Evolutionary conservation across 768 basidiomycete genomes (phyloP).

Genomic region (Lactarius quietus): DNA sequence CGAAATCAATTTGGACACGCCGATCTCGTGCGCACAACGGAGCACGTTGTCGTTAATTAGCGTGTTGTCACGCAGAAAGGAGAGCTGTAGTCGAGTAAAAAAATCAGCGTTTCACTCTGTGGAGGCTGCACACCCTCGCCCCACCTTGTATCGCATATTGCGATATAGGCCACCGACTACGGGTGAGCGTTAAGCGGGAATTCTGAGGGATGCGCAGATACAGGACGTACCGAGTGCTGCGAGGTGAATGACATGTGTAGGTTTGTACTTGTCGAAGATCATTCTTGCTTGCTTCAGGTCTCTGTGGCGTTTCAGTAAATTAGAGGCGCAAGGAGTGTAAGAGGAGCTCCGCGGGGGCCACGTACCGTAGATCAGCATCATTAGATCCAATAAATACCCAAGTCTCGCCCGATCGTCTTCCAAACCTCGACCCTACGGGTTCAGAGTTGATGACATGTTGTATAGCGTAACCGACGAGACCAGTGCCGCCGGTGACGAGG

Average conservation of each 20-base stretch:
- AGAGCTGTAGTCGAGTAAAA: constrained; percentile 46
- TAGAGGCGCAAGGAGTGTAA: background rate
- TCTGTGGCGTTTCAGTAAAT: constrained; percentile 37
- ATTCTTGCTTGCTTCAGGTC: constrained; percentile 63
- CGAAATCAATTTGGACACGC: constrained; percentile 79
- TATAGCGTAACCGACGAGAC: constrained; percentile 85
- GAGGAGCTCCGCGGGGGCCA: background rate
- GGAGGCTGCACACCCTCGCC: constrained; percentile 14
- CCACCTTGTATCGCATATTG: constrained; percentile 91
- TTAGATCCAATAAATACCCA: constrained; percentile 82
- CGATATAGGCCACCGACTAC: constrained; percentile 91
- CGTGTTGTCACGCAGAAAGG: constrained; percentile 92
- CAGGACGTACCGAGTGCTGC: constrained; percentile 79
- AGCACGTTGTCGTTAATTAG: constrained; percentile 95
- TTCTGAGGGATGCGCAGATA: background rate
- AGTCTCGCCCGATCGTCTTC: constrained; percentile 66
- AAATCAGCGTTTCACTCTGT: constrained; percentile 3
- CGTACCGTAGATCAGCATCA: constrained; percentile 82
- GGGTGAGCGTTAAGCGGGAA: constrained; percentile 1
- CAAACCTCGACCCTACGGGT: constrained; percentile 73
- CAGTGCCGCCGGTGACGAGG: constrained; percentile 82
- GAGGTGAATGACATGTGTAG: constrained; percentile 95
- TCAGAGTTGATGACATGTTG: constrained; percentile 75
- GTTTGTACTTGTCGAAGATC: constrained; percentile 87
- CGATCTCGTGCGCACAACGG: constrained; percentile 62